Evolutionary conservation across 148 eudicot species (phyloP).

Genomic region (Silene uniflora): DNA sequence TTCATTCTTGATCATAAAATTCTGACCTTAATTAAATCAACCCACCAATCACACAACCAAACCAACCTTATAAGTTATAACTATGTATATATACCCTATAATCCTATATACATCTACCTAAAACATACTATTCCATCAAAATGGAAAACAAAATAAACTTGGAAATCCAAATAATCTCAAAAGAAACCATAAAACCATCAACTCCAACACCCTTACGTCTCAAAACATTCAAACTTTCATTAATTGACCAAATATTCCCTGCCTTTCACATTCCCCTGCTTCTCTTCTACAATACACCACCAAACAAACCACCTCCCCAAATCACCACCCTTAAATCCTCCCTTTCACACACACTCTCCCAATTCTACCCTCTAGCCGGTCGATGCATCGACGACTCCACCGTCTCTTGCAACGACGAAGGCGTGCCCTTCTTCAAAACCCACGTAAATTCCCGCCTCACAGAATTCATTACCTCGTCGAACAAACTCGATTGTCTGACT

Average conservation of each 20-base stretch:
- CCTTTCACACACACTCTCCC: slow-evolving; percentile 8
- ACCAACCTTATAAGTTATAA: too few species aligned
- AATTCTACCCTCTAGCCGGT: slow-evolving; percentile 18
- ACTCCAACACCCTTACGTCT: slow-evolving; percentile 36
- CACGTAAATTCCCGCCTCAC: background rate
- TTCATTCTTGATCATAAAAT: too few species aligned
- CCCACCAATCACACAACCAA: too few species aligned
- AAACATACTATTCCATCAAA: background rate
- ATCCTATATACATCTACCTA: too few species aligned
- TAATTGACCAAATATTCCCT: slow-evolving; percentile 40
- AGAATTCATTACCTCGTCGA: background rate
- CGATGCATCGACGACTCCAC: slow-evolving; percentile 16
- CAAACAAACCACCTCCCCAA: background rate
- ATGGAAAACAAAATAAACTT: background rate
- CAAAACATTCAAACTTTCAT: slow-evolving; percentile 31
- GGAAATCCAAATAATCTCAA: slow-evolving; percentile 31
- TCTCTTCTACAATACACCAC: slow-evolving; percentile 38
- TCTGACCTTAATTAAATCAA: too few species aligned
- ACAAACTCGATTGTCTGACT: background rate
- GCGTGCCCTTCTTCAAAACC: slow-evolving; percentile 14
- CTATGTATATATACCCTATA: too few species aligned
- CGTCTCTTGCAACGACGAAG: slow-evolving; percentile 14
- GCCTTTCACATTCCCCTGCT: slow-evolving; percentile 27
- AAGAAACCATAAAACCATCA: slow-evolving; percentile 44
- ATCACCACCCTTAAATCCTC: slow-evolving; percentile 1